Evolutionary conservation across 1,284 basidiomycete species (phyloP).

Genomic region (Irpex sp.): DNA sequence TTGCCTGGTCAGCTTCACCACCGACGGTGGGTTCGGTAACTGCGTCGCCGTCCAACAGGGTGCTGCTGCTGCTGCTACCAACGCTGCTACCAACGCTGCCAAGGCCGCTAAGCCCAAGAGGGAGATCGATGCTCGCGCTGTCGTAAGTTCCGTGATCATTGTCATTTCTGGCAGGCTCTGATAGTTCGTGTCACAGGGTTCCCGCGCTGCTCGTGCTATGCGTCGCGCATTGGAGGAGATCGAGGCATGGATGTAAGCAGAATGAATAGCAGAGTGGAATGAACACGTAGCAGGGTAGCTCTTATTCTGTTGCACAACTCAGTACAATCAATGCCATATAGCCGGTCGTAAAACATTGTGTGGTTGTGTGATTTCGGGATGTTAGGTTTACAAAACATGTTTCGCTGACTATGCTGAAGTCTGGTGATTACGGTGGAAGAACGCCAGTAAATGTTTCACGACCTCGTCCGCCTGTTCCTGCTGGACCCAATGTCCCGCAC

Average conservation of each 20-base stretch:
- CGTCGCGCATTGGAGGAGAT: constrained; percentile 13
- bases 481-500: constrained; percentile 62
- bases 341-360: background rate
- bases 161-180: background rate
- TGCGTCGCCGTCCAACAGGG: constrained; percentile 39
- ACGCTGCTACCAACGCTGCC: background rate
- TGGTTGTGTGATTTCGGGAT: background rate
- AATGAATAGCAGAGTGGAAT: background rate
- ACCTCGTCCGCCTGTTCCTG: constrained; percentile 34
- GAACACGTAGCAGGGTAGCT: background rate
- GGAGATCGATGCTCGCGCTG: constrained; percentile 6
- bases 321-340: background rate
- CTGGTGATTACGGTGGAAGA: constrained; percentile 23
- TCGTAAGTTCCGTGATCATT: constrained; percentile 3
- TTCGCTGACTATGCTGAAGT: no score
- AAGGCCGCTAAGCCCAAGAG: constrained; percentile 3
- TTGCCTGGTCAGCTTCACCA: constrained; percentile 48
- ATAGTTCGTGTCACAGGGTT: constrained; percentile 8
- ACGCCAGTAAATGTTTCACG: constrained; percentile 31
- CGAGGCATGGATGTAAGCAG: background rate
- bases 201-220: constrained; percentile 17
- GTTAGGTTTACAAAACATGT: no score
- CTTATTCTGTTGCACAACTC: background rate
- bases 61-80: constrained; percentile 2
- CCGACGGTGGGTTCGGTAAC: constrained; percentile 48